These are phyloP conservation scores for Cyclanthera cordifolia DNA, from an alignment of 306 rosid species.

Conservation along the genomic window DNA sequence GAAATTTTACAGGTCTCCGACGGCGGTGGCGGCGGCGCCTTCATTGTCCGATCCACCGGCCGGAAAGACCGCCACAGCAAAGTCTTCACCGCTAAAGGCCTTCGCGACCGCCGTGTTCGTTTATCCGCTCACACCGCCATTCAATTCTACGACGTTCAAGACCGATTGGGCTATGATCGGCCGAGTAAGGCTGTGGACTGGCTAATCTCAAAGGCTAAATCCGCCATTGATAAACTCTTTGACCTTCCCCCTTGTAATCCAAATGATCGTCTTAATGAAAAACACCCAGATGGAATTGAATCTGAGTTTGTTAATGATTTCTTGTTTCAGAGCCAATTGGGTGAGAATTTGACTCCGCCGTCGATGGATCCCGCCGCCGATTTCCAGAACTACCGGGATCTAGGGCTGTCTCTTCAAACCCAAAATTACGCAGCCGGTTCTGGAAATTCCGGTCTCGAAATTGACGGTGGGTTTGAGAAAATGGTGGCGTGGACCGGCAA, in stretches of 20 bases:
- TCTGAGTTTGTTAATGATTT: background rate
- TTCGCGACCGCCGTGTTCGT: conserved; percentile 46
- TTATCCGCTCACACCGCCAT: conserved; percentile 55
- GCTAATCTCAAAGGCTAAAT: conserved; percentile 44
- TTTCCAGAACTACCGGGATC: background rate
- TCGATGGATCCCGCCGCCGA: background rate
- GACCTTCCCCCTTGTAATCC: conserved; percentile 21
- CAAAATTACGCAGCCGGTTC: conserved; percentile 2
- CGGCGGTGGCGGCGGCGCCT: background rate
- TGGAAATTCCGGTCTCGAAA: background rate
- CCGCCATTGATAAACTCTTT: conserved; percentile 42
- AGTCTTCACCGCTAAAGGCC: conserved; percentile 47
- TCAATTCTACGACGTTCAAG: conserved; percentile 58
- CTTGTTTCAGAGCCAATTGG: background rate
- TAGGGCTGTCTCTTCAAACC: conserved; percentile 1
- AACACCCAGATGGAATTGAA: background rate
- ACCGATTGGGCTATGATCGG: conserved; percentile 51
- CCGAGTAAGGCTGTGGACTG: conserved; percentile 62
- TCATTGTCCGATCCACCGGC: conserved; percentile 24
- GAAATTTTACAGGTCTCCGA: conserved; percentile 26
- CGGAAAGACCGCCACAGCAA: conserved; percentile 54
- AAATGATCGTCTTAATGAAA: no score
- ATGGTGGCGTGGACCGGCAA: conserved; percentile 6
- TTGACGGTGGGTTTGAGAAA: conserved; percentile 4
- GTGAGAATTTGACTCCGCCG: background rate